These are phyloP conservation scores for Saccharomyces hybrid DNA, from an alignment of 1,139 yeast genomes.

Conservation along the genomic window DNA sequence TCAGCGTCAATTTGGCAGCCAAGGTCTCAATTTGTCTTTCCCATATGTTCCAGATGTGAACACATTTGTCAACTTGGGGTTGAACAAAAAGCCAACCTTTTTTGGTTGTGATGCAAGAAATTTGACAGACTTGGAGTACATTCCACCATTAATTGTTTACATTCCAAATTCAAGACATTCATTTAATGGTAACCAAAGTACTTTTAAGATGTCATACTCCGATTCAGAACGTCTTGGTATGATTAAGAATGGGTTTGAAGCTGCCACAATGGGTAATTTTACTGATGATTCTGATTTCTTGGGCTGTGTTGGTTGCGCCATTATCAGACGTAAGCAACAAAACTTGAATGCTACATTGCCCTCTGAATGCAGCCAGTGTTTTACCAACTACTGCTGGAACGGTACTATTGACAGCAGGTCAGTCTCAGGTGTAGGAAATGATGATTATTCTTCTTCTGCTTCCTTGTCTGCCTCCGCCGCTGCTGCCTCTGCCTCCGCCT, in stretches of 20 bases:
- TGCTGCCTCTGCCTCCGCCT: constrained; percentile 1
- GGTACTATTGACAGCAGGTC: constrained; percentile 34
- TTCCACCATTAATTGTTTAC: constrained; percentile 70
- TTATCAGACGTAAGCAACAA: constrained; percentile 72
- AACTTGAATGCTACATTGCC: constrained; percentile 53
- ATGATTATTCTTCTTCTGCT: background rate
- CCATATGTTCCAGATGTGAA: constrained; percentile 72
- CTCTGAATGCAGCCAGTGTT: constrained; percentile 65
- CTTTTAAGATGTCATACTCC: constrained; percentile 54
- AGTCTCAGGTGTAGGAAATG: background rate
- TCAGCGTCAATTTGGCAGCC: constrained; percentile 56
- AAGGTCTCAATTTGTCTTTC: constrained; percentile 51
- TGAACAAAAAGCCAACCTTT: constrained; percentile 59
- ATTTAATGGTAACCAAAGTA: constrained; percentile 59
- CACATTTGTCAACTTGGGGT: constrained; percentile 50
- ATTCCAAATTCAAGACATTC: constrained; percentile 69
- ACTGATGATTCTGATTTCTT: constrained; percentile 67
- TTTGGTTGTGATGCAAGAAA: constrained; percentile 75
- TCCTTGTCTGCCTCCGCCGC: constrained; percentile 1
- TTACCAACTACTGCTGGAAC: constrained; percentile 73
- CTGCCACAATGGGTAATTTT: constrained; percentile 58
- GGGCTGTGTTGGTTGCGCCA: constrained; percentile 81
- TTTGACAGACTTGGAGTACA: constrained; percentile 42
- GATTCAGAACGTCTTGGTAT: constrained; percentile 49
- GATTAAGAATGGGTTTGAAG: constrained; percentile 72